Conservation (phyloP, 1,139 yeast species). For the Spathaspora sp. region DNA sequence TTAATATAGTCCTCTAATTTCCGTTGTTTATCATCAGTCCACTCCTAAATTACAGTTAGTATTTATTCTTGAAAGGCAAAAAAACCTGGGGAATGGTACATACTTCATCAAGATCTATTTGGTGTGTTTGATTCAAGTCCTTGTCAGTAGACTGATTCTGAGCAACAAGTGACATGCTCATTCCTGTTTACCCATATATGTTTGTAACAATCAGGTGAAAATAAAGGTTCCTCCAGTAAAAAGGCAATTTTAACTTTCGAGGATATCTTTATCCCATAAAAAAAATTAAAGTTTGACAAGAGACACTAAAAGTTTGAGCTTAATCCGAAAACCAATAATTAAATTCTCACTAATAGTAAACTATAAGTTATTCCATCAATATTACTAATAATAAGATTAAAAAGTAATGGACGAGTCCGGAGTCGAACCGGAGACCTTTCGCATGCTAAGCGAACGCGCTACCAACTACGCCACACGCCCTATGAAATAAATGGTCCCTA, state of each 20-base stretch:
- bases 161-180: background rate
- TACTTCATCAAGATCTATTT: background rate
- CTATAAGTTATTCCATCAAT: too few species aligned
- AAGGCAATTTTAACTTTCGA: background rate
- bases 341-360: too few species aligned
- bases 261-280: background rate
- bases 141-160: background rate
- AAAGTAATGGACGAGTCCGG: conserved; percentile 78
- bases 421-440: conserved; percentile 90
- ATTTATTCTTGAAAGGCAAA: background rate
- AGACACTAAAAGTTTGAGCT: background rate
- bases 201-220: background rate
- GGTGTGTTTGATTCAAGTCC: background rate
- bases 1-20: conserved; percentile 18
- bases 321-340: too few species aligned
- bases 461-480: conserved; percentile 95
- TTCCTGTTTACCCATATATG: too few species aligned
- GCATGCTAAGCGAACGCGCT: conserved; percentile 92
- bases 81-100: background rate
- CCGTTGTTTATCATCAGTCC: conserved; percentile 20
- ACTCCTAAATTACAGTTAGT: conserved; percentile 14
- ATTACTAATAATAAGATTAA: background rate
- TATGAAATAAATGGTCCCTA: conserved; percentile 56
- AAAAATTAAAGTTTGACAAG: background rate
- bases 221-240: too few species aligned